These are phyloP conservation scores for Entamoeba invadens DNA, from an alignment of 208 protist species.

Conservation along the genomic window DNA sequence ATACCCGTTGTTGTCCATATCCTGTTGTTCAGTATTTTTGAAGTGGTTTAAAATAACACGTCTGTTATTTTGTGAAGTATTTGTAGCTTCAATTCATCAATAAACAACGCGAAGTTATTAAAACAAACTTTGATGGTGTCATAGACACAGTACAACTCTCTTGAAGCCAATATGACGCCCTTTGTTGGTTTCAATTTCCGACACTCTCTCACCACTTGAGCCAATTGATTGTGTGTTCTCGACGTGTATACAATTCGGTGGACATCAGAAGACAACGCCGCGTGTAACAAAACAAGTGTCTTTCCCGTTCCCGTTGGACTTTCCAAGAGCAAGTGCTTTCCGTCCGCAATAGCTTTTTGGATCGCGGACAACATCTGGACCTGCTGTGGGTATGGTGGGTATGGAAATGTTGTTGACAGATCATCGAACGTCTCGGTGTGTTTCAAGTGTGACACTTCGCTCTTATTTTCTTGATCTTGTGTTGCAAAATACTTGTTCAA, in stretches of 20 bases:
- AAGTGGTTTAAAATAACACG: no score
- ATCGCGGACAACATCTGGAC: background rate
- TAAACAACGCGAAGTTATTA: no score
- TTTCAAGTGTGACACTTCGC: no score
- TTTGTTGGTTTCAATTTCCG: background rate
- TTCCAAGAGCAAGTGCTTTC: slow-evolving; percentile 8
- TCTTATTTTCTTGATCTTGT: no score
- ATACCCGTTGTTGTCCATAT: background rate
- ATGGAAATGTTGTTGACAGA: background rate
- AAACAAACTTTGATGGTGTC: background rate
- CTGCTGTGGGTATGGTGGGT: background rate
- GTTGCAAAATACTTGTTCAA: no score
- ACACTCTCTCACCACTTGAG: slow-evolving; percentile 3
- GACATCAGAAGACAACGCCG: background rate
- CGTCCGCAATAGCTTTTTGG: background rate
- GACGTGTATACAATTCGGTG: background rate
- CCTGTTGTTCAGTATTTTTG: no score
- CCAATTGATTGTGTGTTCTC: slow-evolving; percentile 9
- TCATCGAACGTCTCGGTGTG: no score
- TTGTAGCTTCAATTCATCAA: no score
- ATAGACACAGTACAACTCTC: background rate
- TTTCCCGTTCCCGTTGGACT: slow-evolving; percentile 22
- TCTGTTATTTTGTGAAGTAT: no score
- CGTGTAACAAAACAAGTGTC: slow-evolving; percentile 1
- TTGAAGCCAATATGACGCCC: background rate